phyloP scores from a whole-genome alignment of 306 rosid species.

The Oemleria cerasiformis region DNA sequence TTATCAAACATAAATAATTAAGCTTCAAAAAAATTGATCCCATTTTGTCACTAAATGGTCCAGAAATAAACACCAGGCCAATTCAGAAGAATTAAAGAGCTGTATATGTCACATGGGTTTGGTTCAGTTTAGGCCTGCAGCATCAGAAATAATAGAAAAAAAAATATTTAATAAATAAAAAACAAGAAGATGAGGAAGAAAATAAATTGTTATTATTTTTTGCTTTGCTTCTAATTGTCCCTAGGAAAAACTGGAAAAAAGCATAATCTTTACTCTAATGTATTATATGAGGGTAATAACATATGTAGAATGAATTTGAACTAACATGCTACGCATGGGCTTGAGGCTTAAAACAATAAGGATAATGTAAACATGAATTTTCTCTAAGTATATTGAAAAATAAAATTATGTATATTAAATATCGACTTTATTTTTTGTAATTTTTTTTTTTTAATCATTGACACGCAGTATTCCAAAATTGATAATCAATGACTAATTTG shows the following conservation, averaged over 20 bases:
- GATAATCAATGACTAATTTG: too few relatives aligned
- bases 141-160: not conserved
- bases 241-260: conserved; percentile 4
- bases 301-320: too few relatives aligned
- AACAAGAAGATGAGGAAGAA: not conserved
- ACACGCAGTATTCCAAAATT: too few relatives aligned
- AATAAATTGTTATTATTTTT: not conserved
- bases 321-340: too few relatives aligned
- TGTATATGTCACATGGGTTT: conserved; percentile 13
- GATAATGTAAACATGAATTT: too few relatives aligned
- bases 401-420: too few relatives aligned
- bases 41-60: conserved; percentile 18
- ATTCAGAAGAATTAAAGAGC: not conserved
- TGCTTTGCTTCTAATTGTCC: conserved; percentile 2
- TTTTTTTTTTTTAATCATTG: too few relatives aligned
- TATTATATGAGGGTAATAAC: conserved; percentile 9
- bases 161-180: not conserved
- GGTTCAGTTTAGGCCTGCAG: conserved; percentile 7
- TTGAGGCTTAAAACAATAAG: too few relatives aligned
- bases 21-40: not conserved
- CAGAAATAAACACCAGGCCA: conserved; percentile 9
- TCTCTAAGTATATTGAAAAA: too few relatives aligned
- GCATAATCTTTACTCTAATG: conserved; percentile 2
- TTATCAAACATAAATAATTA: conserved; percentile 11
- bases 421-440: too few relatives aligned